Base-by-base conservation (phyloP, 306 rosid species). In the Trifolium dubium region DNA sequence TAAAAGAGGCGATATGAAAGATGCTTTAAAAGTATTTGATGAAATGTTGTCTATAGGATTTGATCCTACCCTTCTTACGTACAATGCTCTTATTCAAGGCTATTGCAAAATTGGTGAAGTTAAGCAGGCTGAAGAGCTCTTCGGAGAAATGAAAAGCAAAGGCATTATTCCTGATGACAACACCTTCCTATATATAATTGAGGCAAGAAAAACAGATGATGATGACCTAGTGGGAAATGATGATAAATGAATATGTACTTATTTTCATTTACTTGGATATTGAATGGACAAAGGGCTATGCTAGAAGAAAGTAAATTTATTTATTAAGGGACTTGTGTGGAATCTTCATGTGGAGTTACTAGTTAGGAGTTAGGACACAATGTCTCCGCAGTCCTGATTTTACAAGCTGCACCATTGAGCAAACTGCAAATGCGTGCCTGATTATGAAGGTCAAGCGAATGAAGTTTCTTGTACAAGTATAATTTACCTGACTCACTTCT, bases 41-140 rank as follows among this genome's bases (percentile, higher is more conserved):
- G 98, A 91, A 81, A 90, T 93, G 96, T 76, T 85, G 82, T 67
- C 77, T 64, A 81, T 14, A 40, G 97, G 98, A 76, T 89, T 91
- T 84, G 71, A 93, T 85, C 98, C 98, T 31, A 93, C 97, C 5
- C 83, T 82, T 81, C 89, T 91, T 44, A 93, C 97, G 37, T 93
- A 93, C 85, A 90, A 91, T 80, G 96, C 93, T 69, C 97, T 93
- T 54, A 85, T 93, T 72, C 84, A 83, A 76, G 97, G 93, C 58
- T 68, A 89, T 61, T 85, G 92, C 82, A 91, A 88, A 83, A 94
- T 75, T 72, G 81, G 69, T 68, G 92, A 89, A 80, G 88, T 90
- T 3, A 86, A 79, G 76, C 92, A 63, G 46, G 95, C 97, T 29
- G 95, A 91, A 83, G 95, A 82, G 81, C 97, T 94, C 51, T 95